These are phyloP conservation scores for Penicillium capsulatum DNA, from an alignment of 2,329 filamentous ascomycete genomes.

Conservation along the genomic window DNA sequence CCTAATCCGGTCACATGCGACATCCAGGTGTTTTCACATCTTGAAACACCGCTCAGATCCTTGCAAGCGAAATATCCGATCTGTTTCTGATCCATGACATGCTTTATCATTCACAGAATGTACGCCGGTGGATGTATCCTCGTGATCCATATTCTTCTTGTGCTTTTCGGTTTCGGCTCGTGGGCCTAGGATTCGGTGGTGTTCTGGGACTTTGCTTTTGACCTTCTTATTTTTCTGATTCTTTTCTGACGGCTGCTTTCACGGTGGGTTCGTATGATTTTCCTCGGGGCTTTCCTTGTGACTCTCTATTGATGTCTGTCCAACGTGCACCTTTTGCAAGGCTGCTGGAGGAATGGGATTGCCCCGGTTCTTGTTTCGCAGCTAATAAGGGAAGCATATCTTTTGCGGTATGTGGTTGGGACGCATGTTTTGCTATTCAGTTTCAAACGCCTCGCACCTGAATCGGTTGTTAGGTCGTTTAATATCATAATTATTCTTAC, in stretches of 20 bases:
- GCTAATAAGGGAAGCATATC: slow-evolving; percentile 7
- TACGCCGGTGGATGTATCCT: slow-evolving; percentile 15
- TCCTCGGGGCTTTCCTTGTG: no score
- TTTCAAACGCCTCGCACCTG: slow-evolving; percentile 5
- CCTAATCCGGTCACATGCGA: slow-evolving; percentile 10
- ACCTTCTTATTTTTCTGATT: slow-evolving; percentile 6
- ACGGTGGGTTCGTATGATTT: no score
- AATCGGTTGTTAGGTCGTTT: slow-evolving; percentile 7
- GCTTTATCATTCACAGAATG: slow-evolving; percentile 17
- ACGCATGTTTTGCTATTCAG: slow-evolving; percentile 19
- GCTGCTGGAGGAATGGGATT: not conserved
- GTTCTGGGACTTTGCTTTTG: no score
- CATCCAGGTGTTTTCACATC: not conserved
- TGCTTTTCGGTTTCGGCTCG: not conserved
- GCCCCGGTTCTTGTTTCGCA: slow-evolving; percentile 2
- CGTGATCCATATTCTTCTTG: not conserved
- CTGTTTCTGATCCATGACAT: slow-evolving; percentile 8
- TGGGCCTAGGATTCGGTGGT: slow-evolving; percentile 3
- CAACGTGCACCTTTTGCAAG: not conserved
- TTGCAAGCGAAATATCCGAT: not conserved
- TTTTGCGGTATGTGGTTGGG: slow-evolving; percentile 23
- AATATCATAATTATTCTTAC: slow-evolving; percentile 10
- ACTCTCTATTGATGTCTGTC: slow-evolving; percentile 3
- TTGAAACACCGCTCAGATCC: not conserved
- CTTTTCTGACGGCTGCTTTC: not conserved